These are phyloP conservation scores for Coemansia sp. DNA, from an alignment of 192 early-diverging fungal genomes.

Conservation along the genomic window DNA sequence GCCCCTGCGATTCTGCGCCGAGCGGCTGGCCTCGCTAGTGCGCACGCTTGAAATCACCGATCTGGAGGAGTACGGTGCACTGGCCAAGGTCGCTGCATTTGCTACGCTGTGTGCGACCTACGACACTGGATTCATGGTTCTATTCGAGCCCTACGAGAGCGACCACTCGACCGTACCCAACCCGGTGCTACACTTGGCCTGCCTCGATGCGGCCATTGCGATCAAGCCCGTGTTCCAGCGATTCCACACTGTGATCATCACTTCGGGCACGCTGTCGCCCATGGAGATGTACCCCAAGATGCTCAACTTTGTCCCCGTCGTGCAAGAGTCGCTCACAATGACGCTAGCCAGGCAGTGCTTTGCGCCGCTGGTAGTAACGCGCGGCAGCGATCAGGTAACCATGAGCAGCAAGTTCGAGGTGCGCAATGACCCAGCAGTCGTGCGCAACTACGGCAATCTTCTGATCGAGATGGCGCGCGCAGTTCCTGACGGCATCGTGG, in stretches of 20 bases:
- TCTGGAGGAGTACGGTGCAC: conserved; percentile 78
- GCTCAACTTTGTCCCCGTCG: conserved; percentile 80
- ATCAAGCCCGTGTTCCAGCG: conserved; percentile 96
- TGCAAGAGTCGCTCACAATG: conserved; percentile 96
- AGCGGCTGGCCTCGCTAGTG: conserved; percentile 84
- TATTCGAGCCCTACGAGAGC: conserved; percentile 97
- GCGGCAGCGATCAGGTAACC: conserved; percentile 98
- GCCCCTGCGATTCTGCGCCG: conserved; percentile 92
- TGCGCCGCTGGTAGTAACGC: conserved; percentile 92
- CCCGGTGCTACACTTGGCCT: conserved; percentile 89
- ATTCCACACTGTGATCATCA: conserved; percentile 95
- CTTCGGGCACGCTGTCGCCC: conserved; percentile 98
- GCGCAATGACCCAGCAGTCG: conserved; percentile 96
- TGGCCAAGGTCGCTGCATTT: conserved; percentile 86
- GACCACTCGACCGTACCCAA: conserved; percentile 91
- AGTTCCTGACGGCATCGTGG: conserved; percentile 96
- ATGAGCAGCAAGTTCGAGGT: conserved; percentile 98
- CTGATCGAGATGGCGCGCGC: conserved; percentile 90
- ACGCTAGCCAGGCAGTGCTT: conserved; percentile 92
- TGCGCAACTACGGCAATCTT: conserved; percentile 97
- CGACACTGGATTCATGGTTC: conserved; percentile 91
- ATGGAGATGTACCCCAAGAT: conserved; percentile 98
- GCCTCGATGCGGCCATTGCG: conserved; percentile 94
- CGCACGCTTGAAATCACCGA: conserved; percentile 92
- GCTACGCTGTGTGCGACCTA: conserved; percentile 96